A percentile compares a stretch with the other conserved stretches of the same genome.
These are phyloP conservation scores for Stemphylium lycopersici DNA, from an alignment of 2,329 filamentous ascomycete genomes.

Conservation along the genomic window DNA sequence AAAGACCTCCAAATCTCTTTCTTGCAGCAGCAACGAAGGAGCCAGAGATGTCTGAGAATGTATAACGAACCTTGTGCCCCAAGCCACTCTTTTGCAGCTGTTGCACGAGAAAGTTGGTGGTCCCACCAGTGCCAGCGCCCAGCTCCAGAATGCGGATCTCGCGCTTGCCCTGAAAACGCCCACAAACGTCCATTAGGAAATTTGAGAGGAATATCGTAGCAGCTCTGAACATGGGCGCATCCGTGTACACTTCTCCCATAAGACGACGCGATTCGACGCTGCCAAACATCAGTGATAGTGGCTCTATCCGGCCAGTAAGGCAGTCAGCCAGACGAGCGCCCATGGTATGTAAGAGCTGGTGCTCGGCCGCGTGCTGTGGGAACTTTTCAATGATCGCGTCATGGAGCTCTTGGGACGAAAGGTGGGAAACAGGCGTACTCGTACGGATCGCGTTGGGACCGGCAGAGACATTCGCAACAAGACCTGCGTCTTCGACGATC, in stretches of 20 bases:
- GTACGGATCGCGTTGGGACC: neutral
- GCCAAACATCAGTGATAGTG: constrained; percentile 19
- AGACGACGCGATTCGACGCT: constrained; percentile 7
- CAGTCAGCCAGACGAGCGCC: constrained; percentile 14
- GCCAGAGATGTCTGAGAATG: constrained; percentile 48
- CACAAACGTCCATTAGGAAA: neutral
- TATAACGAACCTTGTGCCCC: constrained; percentile 40
- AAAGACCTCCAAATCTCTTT: constrained; percentile 38
- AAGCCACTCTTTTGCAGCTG: neutral
- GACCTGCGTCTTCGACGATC: constrained; percentile 6
- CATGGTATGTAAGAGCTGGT: constrained; percentile 7
- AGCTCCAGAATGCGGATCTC: neutral
- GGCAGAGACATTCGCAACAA: constrained; percentile 11
- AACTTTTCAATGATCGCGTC: constrained; percentile 2
- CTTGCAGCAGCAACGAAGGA: constrained; percentile 40
- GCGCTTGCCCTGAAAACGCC: neutral
- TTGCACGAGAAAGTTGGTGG: constrained; percentile 1
- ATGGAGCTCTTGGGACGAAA: neutral
- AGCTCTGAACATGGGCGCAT: constrained; percentile 21
- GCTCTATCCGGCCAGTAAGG: constrained; percentile 13
- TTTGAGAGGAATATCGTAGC: constrained; percentile 15
- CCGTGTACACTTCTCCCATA: constrained; percentile 20
- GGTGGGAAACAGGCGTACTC: neutral
- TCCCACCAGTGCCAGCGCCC: neutral
- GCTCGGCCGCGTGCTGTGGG: constrained; percentile 11